Evolutionary conservation across 257 asterid genomes (phyloP), one percentile per base, ranked within the genome.

Genomic region (Jaltomata sinuosa): DNA sequence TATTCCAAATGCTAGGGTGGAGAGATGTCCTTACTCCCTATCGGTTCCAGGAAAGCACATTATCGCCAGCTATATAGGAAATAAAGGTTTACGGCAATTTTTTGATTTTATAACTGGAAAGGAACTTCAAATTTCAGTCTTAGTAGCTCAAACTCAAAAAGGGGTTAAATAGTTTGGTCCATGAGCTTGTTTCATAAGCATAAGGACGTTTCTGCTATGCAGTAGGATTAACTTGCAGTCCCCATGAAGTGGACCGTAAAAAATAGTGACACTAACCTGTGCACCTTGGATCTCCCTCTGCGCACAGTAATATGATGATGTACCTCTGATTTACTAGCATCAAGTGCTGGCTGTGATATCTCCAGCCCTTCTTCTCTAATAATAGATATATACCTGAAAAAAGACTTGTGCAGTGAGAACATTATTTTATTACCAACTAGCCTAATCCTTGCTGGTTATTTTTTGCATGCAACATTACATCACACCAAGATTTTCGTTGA

Each of bases 271-370:
- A 74, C 92, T 82, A 84, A 96, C 99, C 99, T 89, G 92, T 95
- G 98, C 71, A 93, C 93, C 87, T 87, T 92, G 38, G 95, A 90
- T 85, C 90, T 89, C 80, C 87, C 83, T 50, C 77, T 84, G 34
- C 98, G 96, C 2, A 80, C 90, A 10, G 98, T 95, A 62, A 95
- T 94, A 2, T 84, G 94, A 87, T 95, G 96, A 77, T 95, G 96
- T 85, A 95, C 89, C 88, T 88, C 91, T 1, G 99, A 96, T 87
- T 84, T 91, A 1, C 85, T 67, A 47, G 89, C 86, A 83, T 93
- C 98, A 34, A 95, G 92, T 61, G 88, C 98, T 0, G 98, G 98
- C 78, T 95, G 98, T 22, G 98, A 95, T 72, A 95, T 94, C 65
- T 93, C 98, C 29, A 95, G 90, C 7, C 98, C 98, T 87, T 95